Conservation (phyloP, 2,329 filamentous ascomycete species). For the Penicillium sp. region DNA sequence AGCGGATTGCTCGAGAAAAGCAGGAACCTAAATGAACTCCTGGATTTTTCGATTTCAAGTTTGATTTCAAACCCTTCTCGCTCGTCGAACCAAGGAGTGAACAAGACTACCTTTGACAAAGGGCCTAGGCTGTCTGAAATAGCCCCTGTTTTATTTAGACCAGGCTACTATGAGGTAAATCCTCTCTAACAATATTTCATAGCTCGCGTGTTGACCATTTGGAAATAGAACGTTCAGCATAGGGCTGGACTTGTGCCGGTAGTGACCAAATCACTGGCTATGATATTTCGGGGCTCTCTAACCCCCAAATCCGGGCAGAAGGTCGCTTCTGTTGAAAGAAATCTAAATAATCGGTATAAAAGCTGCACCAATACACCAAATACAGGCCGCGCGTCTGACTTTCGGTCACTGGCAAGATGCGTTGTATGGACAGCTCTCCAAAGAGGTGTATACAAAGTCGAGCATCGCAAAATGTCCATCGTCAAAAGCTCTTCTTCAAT, state of each 20-base stretch:
- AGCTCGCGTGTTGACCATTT: slow-evolving; percentile 5
- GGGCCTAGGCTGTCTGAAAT: slow-evolving; percentile 4
- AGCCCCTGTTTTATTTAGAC: slow-evolving; percentile 4
- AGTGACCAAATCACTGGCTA: slow-evolving; percentile 31
- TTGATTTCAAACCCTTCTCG: not conserved
- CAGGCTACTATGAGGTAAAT: slow-evolving; percentile 28
- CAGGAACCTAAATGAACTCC: not conserved
- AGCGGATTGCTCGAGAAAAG: not conserved
- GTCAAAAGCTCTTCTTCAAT: not conserved
- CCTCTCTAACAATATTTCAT: not conserved
- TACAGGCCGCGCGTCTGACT: not conserved
- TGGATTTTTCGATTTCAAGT: not conserved
- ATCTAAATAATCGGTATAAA: not conserved
- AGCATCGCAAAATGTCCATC: slow-evolving; percentile 9
- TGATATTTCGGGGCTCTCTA: slow-evolving; percentile 24
- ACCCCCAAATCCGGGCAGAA: slow-evolving; percentile 17
- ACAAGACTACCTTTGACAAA: not conserved
- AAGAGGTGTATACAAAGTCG: slow-evolving; percentile 19
- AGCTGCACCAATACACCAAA: not conserved
- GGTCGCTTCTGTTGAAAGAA: slow-evolving; percentile 11
- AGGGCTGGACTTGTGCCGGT: slow-evolving; percentile 31
- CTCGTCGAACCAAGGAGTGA: not conserved
- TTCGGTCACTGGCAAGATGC: slow-evolving; percentile 22
- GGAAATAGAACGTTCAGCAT: slow-evolving; percentile 31
- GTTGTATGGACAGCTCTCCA: slow-evolving; percentile 33